Percentiles rank a stretch among this genome's conserved stretches.
Evolutionary conservation across 345 rosid species (phyloP).

Genomic region (Populus simonii): DNA sequence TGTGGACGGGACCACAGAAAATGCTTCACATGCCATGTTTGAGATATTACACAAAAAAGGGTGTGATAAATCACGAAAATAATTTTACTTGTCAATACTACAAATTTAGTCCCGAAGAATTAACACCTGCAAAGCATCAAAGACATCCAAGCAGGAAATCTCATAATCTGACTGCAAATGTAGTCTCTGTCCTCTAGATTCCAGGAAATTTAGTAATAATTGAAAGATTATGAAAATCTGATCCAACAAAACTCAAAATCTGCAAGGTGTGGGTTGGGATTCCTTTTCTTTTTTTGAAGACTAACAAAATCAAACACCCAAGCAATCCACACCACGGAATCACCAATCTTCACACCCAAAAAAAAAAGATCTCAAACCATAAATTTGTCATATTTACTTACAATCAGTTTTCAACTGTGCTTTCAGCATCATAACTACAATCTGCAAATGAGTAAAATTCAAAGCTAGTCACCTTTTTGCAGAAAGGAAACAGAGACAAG

Average conservation of each 20-base stretch:
- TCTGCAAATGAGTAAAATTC: conserved; percentile 11
- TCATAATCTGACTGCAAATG: background rate
- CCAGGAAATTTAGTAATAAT: background rate
- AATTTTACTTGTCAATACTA: background rate
- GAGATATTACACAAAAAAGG: background rate
- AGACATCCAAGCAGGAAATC: conserved; percentile 2
- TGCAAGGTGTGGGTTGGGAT: background rate
- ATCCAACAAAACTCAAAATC: conserved; percentile 1
- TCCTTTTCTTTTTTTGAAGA: background rate
- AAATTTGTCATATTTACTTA: conserved; percentile 10
- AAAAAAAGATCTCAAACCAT: background rate
- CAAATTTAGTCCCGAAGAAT: background rate
- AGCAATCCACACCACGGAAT: background rate
- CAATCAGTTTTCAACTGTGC: conserved; percentile 11
- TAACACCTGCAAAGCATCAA: conserved; percentile 1
- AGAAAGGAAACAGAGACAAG: background rate
- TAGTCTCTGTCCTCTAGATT: background rate
- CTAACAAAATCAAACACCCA: conserved; percentile 4
- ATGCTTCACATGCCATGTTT: conserved; percentile 13
- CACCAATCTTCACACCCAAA: background rate
- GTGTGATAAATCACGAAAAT: background rate
- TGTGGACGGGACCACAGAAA: conserved; percentile 5
- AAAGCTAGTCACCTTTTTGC: background rate
- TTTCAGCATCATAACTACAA: background rate
- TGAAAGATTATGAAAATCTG: background rate